A percentile compares a stretch with the other conserved stretches of the same genome.
Conservation (phyloP, 176 grass and related monocot genomes). For the Echinochloa phyllopogon region DNA sequence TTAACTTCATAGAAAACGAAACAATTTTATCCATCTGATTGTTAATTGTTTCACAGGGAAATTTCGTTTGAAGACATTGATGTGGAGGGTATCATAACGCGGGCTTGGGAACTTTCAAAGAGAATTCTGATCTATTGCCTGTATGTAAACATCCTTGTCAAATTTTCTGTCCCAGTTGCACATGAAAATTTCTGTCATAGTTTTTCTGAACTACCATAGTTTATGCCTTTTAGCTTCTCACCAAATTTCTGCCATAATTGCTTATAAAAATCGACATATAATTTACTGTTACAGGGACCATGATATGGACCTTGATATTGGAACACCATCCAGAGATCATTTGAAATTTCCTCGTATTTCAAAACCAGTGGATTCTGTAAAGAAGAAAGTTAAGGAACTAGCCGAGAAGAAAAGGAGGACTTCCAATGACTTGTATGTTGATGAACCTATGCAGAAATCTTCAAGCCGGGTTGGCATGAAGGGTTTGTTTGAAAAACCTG, state of each 20-base stretch:
- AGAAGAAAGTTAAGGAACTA: conserved; percentile 49
- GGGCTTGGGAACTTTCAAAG: conserved; percentile 69
- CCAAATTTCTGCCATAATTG: background rate
- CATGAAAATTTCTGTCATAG: background rate
- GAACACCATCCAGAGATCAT: conserved; percentile 60
- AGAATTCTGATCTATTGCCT: conserved; percentile 68
- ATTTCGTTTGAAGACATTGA: conserved; percentile 54
- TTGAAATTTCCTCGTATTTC: conserved; percentile 61
- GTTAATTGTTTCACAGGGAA: conserved; percentile 43
- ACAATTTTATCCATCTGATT: background rate
- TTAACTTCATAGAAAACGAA: background rate
- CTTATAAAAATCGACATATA: background rate
- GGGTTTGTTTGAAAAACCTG: background rate
- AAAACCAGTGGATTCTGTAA: conserved; percentile 30
- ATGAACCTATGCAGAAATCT: conserved; percentile 26
- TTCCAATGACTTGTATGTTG: conserved; percentile 13
- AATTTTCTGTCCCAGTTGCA: background rate
- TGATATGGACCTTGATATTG: conserved; percentile 55
- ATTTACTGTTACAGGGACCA: conserved; percentile 49
- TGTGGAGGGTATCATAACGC: conserved; percentile 40
- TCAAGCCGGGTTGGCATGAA: conserved; percentile 9
- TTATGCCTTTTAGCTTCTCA: background rate
- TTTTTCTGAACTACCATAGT: background rate
- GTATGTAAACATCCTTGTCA: conserved; percentile 45
- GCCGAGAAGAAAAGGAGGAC: conserved; percentile 38